Conservation (phyloP, 1,139 yeast genomes). For the Scheffersomyces cryptocercus region DNA sequence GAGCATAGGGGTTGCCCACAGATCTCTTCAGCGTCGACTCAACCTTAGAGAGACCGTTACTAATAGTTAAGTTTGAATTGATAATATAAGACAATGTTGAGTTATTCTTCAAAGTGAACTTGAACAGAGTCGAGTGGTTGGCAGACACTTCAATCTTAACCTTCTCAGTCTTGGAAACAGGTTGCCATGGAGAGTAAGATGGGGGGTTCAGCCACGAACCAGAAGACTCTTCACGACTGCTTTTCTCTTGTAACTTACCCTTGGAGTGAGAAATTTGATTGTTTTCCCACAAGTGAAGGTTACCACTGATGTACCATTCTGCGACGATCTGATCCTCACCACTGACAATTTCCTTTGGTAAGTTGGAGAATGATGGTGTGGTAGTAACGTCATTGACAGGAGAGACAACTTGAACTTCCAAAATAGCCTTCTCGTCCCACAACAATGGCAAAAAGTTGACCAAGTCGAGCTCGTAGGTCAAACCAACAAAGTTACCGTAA, state of each 20-base stretch:
- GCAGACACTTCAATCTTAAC: background rate
- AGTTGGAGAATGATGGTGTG: constrained; percentile 9
- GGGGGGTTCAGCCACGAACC: constrained; percentile 2
- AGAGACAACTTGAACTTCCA: constrained; percentile 22
- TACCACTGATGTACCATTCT: constrained; percentile 6
- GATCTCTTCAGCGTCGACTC: background rate
- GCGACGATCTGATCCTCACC: background rate
- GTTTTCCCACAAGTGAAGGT: constrained; percentile 5
- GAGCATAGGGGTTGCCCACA: background rate
- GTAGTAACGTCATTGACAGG: constrained; percentile 17
- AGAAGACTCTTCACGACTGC: background rate
- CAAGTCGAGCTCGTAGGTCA: constrained; percentile 28
- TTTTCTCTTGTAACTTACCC: constrained; percentile 4
- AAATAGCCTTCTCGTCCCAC: constrained; percentile 24
- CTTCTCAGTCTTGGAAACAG: constrained; percentile 1
- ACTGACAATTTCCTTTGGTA: background rate
- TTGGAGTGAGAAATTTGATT: constrained; percentile 1
- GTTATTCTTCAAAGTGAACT: constrained; percentile 4
- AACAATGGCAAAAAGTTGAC: constrained; percentile 27
- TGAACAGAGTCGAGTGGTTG: constrained; percentile 1
- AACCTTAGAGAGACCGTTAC: background rate
- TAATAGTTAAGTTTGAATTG: constrained; percentile 1
- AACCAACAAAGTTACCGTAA: constrained; percentile 25
- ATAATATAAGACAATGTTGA: constrained; percentile 5
- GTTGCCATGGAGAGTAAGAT: constrained; percentile 6